phyloP scores from a whole-genome alignment of 257 asterid genomes.

The Gentiana straminea region DNA sequence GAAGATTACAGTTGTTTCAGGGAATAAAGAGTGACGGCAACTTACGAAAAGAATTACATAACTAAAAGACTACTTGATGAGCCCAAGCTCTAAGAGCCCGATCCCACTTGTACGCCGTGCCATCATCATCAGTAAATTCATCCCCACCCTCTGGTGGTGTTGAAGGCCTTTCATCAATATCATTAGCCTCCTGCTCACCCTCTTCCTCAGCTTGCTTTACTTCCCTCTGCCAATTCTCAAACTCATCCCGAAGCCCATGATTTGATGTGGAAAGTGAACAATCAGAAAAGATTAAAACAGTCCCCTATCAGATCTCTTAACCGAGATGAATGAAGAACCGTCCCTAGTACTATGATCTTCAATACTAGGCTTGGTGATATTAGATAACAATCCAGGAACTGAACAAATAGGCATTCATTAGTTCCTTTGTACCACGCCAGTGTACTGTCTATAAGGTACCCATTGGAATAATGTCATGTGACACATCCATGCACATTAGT shows the following conservation, averaged over 20 bases:
- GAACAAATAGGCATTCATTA: no score
- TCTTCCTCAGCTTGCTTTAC: conserved; percentile 67
- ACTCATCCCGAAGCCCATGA: conserved; percentile 87
- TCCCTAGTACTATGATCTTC: no score
- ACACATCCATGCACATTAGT: no score
- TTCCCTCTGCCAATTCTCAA: conserved; percentile 82
- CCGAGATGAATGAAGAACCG: no score
- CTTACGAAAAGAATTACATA: neutral
- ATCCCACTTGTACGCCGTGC: conserved; percentile 89
- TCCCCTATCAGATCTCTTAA: no score
- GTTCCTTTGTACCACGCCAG: no score
- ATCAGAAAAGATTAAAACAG: no score
- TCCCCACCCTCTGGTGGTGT: conserved; percentile 94
- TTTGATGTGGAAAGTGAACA: conserved; percentile 29
- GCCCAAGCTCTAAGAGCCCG: conserved; percentile 70
- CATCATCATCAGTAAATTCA: conserved; percentile 95
- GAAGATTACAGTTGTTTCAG: no score
- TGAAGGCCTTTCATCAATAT: conserved; percentile 66
- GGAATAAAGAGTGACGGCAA: conserved; percentile 3
- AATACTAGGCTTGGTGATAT: no score
- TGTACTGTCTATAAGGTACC: no score
- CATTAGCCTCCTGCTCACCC: conserved; percentile 29
- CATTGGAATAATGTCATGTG: no score
- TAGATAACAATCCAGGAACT: no score
- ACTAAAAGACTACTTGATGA: conserved; percentile 62